These are phyloP conservation scores for Ceratobasidium papillatum DNA, from an alignment of 1,284 basidiomycete species.

Conservation along the genomic window DNA sequence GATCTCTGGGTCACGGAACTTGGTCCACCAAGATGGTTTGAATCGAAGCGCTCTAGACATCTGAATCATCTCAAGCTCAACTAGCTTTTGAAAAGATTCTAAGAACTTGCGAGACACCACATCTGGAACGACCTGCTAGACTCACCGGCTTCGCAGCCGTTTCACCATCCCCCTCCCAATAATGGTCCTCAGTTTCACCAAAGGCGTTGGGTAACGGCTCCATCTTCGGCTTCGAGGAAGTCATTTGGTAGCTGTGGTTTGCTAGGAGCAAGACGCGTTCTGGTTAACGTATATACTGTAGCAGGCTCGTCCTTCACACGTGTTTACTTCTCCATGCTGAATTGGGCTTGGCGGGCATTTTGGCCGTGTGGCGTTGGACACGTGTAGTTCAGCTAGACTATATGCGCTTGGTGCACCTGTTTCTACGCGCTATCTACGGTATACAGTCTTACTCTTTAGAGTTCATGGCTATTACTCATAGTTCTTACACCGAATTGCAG, in stretches of 20 bases:
- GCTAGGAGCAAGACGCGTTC: not conserved
- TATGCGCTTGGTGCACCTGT: no score
- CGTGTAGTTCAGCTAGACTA: no score
- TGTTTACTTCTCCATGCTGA: not conserved
- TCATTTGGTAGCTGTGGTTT: not conserved
- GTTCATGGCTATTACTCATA: no score
- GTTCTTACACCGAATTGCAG: no score
- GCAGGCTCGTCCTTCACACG: not conserved
- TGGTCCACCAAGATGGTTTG: slow-evolving; percentile 57
- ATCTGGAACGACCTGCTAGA: not conserved
- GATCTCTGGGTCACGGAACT: slow-evolving; percentile 48
- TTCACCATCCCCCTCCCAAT: not conserved
- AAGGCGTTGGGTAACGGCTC: slow-evolving; percentile 14
- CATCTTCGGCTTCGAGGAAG: not conserved
- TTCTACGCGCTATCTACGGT: no score
- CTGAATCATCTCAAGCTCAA: slow-evolving; percentile 61
- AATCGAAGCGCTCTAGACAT: slow-evolving; percentile 59
- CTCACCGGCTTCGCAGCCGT: slow-evolving; percentile 16
- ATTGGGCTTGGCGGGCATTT: not conserved
- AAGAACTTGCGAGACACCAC: not conserved
- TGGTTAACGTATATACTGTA: not conserved
- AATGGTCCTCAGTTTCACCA: not conserved
- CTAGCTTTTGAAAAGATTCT: slow-evolving; percentile 51
- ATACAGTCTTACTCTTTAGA: no score
- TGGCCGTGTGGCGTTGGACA: not conserved